These are phyloP conservation scores for Isatis lusitanica DNA, from an alignment of 441 rosid genomes.

Conservation along the genomic window DNA sequence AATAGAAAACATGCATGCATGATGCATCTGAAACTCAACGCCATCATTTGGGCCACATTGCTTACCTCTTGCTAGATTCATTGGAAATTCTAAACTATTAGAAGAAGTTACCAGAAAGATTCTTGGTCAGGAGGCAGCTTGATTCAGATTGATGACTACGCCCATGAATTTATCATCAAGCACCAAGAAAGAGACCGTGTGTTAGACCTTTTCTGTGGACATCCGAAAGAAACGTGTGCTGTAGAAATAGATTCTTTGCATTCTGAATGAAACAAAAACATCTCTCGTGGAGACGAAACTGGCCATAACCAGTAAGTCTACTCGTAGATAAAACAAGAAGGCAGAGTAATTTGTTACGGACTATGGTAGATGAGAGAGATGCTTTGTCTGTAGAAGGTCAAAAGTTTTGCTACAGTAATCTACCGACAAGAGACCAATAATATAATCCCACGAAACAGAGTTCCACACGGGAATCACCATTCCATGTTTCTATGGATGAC, in stretches of 20 bases:
- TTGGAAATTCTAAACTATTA: conserved; percentile 29
- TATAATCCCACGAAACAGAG: conserved; percentile 11
- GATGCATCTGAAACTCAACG: conserved; percentile 39
- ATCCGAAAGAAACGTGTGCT: conserved; percentile 9
- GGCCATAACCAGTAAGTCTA: background rate
- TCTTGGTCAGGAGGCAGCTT: conserved; percentile 37
- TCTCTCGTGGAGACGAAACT: background rate
- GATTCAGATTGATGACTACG: conserved; percentile 26
- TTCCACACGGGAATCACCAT: conserved; percentile 19
- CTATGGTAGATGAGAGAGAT: conserved; percentile 1
- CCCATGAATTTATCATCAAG: conserved; percentile 35
- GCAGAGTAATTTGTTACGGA: background rate
- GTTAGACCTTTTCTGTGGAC: conserved; percentile 6
- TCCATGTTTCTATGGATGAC: background rate
- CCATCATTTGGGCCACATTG: conserved; percentile 40
- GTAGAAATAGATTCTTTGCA: background rate
- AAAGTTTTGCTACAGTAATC: conserved; percentile 11
- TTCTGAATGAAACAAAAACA: background rate
- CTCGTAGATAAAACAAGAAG: background rate
- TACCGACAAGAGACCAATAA: conserved; percentile 29
- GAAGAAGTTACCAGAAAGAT: conserved; percentile 19
- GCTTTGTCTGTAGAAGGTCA: conserved; percentile 16
- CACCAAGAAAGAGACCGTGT: conserved; percentile 31
- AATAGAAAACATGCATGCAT: conserved; percentile 36
- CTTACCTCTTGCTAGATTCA: conserved; percentile 38